Conservation (phyloP, 2,329 filamentous ascomycete species). For the Metarhizium brunneum region DNA sequence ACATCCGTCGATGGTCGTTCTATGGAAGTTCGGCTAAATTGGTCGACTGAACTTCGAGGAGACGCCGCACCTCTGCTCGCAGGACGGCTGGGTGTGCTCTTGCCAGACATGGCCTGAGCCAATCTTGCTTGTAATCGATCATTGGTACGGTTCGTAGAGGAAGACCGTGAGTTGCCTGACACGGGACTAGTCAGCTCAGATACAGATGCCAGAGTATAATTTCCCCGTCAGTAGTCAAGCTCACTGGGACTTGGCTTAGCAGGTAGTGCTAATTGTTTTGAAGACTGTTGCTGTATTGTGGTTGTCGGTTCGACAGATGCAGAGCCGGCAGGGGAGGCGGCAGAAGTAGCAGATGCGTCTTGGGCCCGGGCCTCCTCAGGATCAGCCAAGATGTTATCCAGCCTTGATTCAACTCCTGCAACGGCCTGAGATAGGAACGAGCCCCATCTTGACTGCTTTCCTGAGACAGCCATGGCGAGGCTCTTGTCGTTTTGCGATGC, state of each 20-base stretch:
- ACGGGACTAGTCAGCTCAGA: not conserved
- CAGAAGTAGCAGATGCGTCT: conserved; percentile 2
- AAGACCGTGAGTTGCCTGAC: conserved; percentile 47
- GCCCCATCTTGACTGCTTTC: conserved; percentile 55
- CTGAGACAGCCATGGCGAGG: conserved; percentile 36
- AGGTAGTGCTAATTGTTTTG: conserved; percentile 15
- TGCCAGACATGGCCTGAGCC: conserved; percentile 76
- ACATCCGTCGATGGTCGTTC: conserved; percentile 19
- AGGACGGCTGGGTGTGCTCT: conserved; percentile 31
- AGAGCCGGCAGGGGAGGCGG: not conserved
- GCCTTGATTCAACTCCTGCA: conserved; percentile 82
- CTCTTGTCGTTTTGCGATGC: conserved; percentile 4
- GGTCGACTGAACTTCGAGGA: conserved; percentile 28
- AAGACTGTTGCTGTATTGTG: conserved; percentile 16
- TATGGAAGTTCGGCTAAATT: conserved; percentile 16
- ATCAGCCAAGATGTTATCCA: conserved; percentile 86
- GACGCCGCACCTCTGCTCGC: conserved; percentile 34
- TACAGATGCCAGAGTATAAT: not conserved
- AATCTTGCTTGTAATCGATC: conserved; percentile 84
- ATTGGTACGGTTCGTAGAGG: conserved; percentile 55
- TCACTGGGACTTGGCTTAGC: conserved; percentile 18
- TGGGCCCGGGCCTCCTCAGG: conserved; percentile 42
- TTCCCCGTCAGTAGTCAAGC: not conserved
- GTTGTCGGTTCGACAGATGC: not conserved
- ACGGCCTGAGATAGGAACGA: conserved; percentile 82